Conservation (phyloP, 805 yeast genomes). For the Ascoidea tarda region DNA sequence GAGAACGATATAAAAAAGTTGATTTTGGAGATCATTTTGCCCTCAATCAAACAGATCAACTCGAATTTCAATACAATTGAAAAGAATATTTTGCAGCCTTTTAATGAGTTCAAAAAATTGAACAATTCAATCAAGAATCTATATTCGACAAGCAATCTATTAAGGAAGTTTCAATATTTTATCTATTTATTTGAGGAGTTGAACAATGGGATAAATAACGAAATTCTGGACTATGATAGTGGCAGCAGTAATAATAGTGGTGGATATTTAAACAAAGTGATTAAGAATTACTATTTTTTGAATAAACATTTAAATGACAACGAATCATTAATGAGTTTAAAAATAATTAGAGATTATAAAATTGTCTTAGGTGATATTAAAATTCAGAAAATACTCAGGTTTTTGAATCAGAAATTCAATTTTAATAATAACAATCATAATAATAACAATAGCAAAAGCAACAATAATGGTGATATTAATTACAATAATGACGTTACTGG, state of each 20-base stretch:
- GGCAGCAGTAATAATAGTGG: no score
- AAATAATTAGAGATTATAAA: background rate
- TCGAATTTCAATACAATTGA: slow-evolving; percentile 20
- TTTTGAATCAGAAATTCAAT: background rate
- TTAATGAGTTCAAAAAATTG: slow-evolving; percentile 22
- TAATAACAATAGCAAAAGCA: slow-evolving; percentile 3
- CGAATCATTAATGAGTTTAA: background rate
- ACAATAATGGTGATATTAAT: background rate
- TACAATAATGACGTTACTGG: background rate
- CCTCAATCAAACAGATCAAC: slow-evolving; percentile 19
- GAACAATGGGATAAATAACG: background rate
- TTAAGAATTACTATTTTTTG: no score
- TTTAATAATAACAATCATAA: slow-evolving; percentile 17
- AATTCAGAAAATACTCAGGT: background rate
- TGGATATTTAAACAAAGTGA: no score
- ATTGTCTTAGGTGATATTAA: no score
- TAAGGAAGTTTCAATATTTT: slow-evolving; percentile 25
- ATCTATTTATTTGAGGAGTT: slow-evolving; percentile 16
- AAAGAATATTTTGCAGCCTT: slow-evolving; percentile 24
- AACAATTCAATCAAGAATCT: slow-evolving; percentile 23
- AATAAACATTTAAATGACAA: no score
- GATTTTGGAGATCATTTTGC: slow-evolving; percentile 16
- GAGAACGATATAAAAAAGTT: slow-evolving; percentile 17
- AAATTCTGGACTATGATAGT: background rate
- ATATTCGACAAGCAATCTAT: slow-evolving; percentile 22